Percentiles rank a stretch among this genome's conserved stretches.
Evolutionary conservation across 129 eudicot genomes (phyloP).

Genomic region (Chrysanthemum lavandulifolium): DNA sequence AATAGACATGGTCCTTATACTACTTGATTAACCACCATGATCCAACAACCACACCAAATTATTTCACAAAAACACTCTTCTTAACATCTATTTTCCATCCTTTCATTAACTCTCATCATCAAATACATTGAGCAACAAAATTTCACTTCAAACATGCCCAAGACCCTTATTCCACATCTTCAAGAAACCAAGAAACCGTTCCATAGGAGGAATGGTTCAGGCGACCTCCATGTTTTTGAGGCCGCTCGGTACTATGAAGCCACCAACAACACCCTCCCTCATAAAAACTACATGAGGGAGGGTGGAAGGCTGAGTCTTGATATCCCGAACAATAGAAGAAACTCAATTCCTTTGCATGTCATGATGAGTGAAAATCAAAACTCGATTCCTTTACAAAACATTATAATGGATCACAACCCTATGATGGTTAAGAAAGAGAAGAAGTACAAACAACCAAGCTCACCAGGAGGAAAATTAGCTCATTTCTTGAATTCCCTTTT

Average conservation of each 20-base stretch:
- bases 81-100: conserved; percentile 19
- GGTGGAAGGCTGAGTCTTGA: conserved; percentile 72
- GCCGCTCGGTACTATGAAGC: conserved; percentile 68
- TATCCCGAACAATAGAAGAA: conserved; percentile 44
- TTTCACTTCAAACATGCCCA: conserved; percentile 40
- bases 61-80: conserved; percentile 24
- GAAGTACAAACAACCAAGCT: conserved; percentile 80
- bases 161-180: not conserved
- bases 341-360: conserved; percentile 42
- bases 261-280: conserved; percentile 27
- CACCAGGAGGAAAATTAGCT: conserved; percentile 88
- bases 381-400: conserved; percentile 27
- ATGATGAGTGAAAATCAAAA: conserved; percentile 33
- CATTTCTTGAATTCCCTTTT: conserved; percentile 88
- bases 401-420: conserved; percentile 33
- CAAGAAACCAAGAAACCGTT: conserved; percentile 48
- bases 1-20: conserved; percentile 30
- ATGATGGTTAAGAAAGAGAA: conserved; percentile 44
- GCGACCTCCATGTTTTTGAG: conserved; percentile 74
- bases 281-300: conserved; percentile 29
- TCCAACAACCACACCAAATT: conserved; percentile 33
- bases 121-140: not conserved
- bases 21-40: conserved; percentile 20
- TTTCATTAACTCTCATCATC: not conserved
- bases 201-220: conserved; percentile 57